phyloP scores from a whole-genome alignment of 352 stramenopile genomes.

The Pythium biforme region DNA sequence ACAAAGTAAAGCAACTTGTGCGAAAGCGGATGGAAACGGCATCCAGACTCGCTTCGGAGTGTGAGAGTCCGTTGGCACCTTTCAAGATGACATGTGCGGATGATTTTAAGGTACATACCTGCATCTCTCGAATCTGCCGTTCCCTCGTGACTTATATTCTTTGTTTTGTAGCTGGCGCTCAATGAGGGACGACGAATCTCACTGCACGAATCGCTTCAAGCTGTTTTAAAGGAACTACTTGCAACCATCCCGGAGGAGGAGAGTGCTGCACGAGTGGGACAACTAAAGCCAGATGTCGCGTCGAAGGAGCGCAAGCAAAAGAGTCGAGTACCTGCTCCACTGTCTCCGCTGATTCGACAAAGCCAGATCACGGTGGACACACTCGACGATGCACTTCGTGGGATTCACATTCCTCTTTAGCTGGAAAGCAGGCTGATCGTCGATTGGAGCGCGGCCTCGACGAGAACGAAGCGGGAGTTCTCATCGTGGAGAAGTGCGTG shows the following conservation, averaged over 20 bases:
- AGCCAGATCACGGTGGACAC: not conserved
- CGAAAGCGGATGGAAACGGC: constrained; percentile 12
- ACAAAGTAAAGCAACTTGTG: constrained; percentile 15
- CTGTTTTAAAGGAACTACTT: not conserved
- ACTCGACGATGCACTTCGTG: constrained; percentile 15
- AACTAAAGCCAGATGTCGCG: not conserved
- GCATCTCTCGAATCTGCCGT: not conserved
- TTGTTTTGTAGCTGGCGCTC: not conserved
- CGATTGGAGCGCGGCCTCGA: constrained; percentile 16
- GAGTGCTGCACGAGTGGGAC: not conserved
- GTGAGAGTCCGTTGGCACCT: not conserved
- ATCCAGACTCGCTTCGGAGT: not conserved
- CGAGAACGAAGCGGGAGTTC: constrained; percentile 16
- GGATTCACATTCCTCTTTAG: constrained; percentile 23
- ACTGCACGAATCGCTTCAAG: not conserved
- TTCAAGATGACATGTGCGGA: not conserved
- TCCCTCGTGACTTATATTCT: not conserved
- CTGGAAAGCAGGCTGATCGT: constrained; percentile 13
- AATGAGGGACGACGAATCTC: not conserved
- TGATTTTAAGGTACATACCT: constrained; percentile 12
- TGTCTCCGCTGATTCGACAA: constrained; percentile 18
- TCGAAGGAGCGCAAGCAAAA: not conserved
- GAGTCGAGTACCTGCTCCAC: not conserved
- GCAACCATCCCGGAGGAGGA: not conserved
- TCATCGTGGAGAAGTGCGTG: constrained; percentile 13